Percentiles rank a stretch among this genome's conserved stretches.
Conservation (phyloP, 305 asterid species). For the Fraxinus platypoda region DNA sequence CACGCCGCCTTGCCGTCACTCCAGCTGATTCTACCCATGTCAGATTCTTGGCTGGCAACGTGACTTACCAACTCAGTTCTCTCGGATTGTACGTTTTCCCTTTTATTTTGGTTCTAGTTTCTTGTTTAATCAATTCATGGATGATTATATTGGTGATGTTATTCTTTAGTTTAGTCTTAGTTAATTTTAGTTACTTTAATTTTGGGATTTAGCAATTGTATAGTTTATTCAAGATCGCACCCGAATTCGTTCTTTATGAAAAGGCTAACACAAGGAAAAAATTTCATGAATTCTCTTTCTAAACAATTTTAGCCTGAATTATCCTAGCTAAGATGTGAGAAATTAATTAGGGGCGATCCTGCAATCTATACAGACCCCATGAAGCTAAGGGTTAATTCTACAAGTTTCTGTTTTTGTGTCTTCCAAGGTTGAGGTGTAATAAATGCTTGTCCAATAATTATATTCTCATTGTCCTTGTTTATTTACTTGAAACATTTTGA, state of each 20-base stretch:
- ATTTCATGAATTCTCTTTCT: neutral
- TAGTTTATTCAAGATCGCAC: neutral
- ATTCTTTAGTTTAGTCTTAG: neutral
- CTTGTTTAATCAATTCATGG: neutral
- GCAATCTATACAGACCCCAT: neutral
- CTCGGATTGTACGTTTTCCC: constrained; percentile 68
- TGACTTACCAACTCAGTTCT: constrained; percentile 41
- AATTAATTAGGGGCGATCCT: neutral
- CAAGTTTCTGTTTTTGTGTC: neutral
- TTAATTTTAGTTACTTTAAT: neutral
- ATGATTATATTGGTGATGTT: neutral
- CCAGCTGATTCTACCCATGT: constrained; percentile 33
- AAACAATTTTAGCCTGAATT: neutral
- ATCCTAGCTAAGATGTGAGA: neutral
- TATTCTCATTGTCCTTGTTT: neutral
- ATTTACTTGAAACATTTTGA: neutral
- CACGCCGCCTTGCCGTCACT: constrained; percentile 64
- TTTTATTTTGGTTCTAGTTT: neutral
- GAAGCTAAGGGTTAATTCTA: neutral
- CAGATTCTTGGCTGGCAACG: constrained; percentile 55
- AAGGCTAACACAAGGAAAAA: neutral
- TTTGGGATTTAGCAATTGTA: neutral
- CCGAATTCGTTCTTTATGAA: neutral
- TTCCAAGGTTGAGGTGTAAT: neutral
- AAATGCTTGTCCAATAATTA: neutral